Base-by-base conservation (phyloP, 352 stramenopile genomes). In the Phytophthora ohioensis region DNA sequence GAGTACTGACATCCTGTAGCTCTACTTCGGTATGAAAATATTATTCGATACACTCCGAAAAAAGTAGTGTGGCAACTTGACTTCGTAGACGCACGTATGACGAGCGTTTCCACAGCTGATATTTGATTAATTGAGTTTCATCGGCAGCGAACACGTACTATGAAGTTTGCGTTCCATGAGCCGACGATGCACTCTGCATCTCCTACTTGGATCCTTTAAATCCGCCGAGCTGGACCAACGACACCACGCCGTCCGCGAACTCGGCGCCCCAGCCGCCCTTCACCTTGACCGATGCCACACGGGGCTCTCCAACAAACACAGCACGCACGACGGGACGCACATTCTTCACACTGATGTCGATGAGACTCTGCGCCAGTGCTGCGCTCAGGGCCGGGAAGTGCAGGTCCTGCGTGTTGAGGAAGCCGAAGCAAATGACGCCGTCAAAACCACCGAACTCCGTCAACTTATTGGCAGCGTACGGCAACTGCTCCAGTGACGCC, bases 391-490 rank as follows among this genome's bases (percentile, higher is more conserved):
- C 79, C 9, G 64, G 65, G 55, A 91, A 94, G 31, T 93, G 75
- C 32, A 76, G 73, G 59, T 94, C 84, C 30, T 76, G 71, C 17
- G 83, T 79, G 67, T 91, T 94, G 7, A 96, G 75, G 65, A 94
- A 93, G 9, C 87, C 87, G 48, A 92, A 90, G 60, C 79, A 92
- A 51, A 96, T 88, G 57, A 94, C 86, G 5, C 66, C 84, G 61
- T 96, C 82, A 63, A 93, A 96, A 27, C 87, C 85, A 27, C 85
- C 83, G 46, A 83, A 85, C 46, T 82, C 71, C 30, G 82, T 81
- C 38, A 96, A 72, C 61, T 96, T 96, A 79, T 93, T 96, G 59
- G 89, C 89, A 2, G 85, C 89, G 59, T 93, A 96, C 57, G 87
- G 87, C 10, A 96, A 55, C n/a, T 94, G 85, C 45, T 93, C 84